These are phyloP conservation scores for Fusarium camptoceras DNA, from an alignment of 2,329 filamentous ascomycete species.

Conservation along the genomic window DNA sequence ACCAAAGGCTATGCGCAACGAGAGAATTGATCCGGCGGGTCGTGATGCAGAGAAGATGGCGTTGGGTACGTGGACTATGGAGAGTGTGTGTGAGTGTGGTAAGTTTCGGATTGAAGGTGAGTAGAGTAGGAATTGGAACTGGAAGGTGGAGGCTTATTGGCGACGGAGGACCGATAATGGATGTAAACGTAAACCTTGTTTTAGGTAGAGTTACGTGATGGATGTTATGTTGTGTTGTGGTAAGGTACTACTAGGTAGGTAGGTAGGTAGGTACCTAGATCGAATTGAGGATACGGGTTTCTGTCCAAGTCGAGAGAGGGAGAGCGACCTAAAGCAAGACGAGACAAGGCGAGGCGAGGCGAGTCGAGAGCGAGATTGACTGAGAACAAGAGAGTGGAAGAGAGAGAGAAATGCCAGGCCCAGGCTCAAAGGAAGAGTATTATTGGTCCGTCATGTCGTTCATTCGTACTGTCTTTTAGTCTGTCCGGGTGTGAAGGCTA, in stretches of 20 bases:
- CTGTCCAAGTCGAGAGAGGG: conserved; percentile 36
- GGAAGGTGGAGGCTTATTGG: conserved; percentile 29
- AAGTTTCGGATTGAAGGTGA: conserved; percentile 30
- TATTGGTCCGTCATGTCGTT: conserved; percentile 41
- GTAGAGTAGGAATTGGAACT: conserved; percentile 28
- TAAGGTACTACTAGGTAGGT: conserved; percentile 1
- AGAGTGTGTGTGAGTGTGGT: conserved; percentile 11
- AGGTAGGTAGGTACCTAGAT: not conserved
- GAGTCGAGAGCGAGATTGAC: conserved; percentile 5
- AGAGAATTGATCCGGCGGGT: conserved; percentile 20
- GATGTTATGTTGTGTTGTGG: not conserved
- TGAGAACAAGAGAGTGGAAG: conserved; percentile 4
- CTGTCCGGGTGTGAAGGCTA: conserved; percentile 6
- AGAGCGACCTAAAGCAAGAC: conserved; percentile 7
- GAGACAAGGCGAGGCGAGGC: not conserved
- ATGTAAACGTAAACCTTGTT: conserved; percentile 42
- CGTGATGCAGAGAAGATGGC: conserved; percentile 26
- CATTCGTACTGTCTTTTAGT: conserved; percentile 38
- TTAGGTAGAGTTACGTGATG: conserved; percentile 20
- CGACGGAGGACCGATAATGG: conserved; percentile 28
- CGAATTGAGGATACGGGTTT: conserved; percentile 37
- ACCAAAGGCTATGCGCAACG: conserved; percentile 21
- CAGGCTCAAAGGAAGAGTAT: conserved; percentile 2
- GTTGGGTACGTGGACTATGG: conserved; percentile 21
- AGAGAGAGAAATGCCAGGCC: conserved; percentile 11